Evolutionary conservation across 371 early-diverging fungal genomes (phyloP).

Genomic region (Dinochytrium kinnereticum): DNA sequence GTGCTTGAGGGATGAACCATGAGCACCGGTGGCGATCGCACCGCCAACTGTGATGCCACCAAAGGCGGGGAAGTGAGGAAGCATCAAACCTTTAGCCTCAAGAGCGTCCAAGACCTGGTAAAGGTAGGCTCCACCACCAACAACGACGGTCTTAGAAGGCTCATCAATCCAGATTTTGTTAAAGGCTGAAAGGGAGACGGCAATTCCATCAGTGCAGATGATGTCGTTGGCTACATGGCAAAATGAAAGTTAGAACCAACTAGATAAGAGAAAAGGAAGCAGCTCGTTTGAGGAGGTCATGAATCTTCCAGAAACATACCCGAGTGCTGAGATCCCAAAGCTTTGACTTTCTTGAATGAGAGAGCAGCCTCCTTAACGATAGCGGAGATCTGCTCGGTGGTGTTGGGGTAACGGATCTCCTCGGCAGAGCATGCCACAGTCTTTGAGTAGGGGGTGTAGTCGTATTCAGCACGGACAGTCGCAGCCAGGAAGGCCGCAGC

Average conservation of each 20-base stretch:
- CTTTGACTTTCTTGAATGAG: constrained; percentile 8
- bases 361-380: constrained; percentile 9
- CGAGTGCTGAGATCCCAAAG: neutral
- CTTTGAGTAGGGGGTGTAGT: constrained; percentile 8
- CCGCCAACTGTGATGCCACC: constrained; percentile 14
- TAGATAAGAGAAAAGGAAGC: neutral
- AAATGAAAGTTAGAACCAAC: neutral
- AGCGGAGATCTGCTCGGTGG: neutral
- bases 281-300: neutral
- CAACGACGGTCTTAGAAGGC: neutral
- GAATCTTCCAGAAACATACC: neutral
- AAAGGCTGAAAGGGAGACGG: neutral
- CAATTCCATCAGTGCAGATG: constrained; percentile 18
- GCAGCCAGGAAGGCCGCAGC: neutral
- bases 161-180: neutral
- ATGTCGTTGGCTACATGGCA: constrained; percentile 14
- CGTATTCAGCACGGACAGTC: neutral
- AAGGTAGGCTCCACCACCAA: neutral
- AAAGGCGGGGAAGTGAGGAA: constrained; percentile 10
- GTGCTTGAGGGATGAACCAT: constrained; percentile 5
- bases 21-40: constrained; percentile 15
- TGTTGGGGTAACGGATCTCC: neutral
- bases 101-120: constrained; percentile 4
- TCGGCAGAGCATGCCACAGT: neutral
- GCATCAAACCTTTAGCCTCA: constrained; percentile 4